phyloP scores from a whole-genome alignment of 2,329 filamentous ascomycete species.

The Verticillium albo-atrum region DNA sequence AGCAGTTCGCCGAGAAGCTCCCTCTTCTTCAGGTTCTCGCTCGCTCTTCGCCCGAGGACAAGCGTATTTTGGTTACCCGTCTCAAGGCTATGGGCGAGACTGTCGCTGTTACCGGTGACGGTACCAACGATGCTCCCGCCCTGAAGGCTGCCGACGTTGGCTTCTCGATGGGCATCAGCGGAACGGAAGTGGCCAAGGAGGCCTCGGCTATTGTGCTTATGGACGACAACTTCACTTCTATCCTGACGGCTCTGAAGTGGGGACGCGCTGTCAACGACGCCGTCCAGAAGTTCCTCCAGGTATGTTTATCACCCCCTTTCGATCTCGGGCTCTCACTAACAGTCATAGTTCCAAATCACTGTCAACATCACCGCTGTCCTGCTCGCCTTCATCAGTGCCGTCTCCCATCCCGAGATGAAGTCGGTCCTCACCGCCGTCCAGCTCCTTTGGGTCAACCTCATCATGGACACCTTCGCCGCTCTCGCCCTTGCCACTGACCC shows the following conservation, averaged over 20 bases:
- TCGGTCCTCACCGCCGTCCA: constrained; percentile 63
- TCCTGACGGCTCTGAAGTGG: constrained; percentile 64
- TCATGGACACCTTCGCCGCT: constrained; percentile 66
- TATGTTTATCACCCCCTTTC: neutral
- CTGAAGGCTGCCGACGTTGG: constrained; percentile 63
- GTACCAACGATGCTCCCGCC: constrained; percentile 63
- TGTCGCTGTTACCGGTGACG: constrained; percentile 62
- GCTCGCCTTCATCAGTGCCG: constrained; percentile 60
- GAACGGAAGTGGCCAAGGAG: constrained; percentile 65
- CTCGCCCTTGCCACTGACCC: constrained; percentile 62
- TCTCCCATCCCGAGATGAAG: constrained; percentile 48
- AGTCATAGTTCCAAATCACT: constrained; percentile 54
- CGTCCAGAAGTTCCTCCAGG: constrained; percentile 62
- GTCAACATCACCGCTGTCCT: constrained; percentile 66
- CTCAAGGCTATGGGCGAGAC: constrained; percentile 53
- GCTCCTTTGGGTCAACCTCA: constrained; percentile 65
- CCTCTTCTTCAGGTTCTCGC: constrained; percentile 47
- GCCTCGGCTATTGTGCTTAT: constrained; percentile 65
- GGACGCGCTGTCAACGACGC: constrained; percentile 66
- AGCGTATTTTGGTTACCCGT: constrained; percentile 48
- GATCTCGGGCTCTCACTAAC: neutral
- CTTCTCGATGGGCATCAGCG: constrained; percentile 64
- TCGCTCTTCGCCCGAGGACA: constrained; percentile 56
- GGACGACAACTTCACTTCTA: constrained; percentile 63
- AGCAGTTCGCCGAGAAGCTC: constrained; percentile 47